A percentile compares a stretch with the other conserved stretches of the same genome.
Evolutionary conservation across 495 filamentous ascomycete genomes (phyloP).

Genomic region (Penicillium soppii): DNA sequence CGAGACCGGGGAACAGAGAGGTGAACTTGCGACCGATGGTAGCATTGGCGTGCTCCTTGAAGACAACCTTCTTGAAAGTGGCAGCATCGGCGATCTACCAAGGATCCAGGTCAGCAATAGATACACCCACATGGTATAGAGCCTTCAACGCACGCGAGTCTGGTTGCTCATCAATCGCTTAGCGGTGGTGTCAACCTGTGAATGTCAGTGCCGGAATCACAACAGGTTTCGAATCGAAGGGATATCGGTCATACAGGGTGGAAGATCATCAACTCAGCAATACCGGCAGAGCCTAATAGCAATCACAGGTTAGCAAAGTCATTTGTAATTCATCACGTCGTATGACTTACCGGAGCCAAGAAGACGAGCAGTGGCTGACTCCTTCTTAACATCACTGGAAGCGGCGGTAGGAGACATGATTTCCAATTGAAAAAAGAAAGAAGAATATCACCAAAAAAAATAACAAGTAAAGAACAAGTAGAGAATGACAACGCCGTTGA

Average conservation of each 20-base stretch:
- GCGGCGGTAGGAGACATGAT: constrained; percentile 56
- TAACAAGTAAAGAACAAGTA: constrained; percentile 9
- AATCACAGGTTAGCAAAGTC: constrained; percentile 19
- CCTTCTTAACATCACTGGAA: constrained; percentile 73
- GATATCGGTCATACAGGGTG: constrained; percentile 67
- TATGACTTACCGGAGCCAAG: constrained; percentile 77
- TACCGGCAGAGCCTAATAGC: constrained; percentile 79
- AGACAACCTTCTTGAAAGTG: constrained; percentile 84
- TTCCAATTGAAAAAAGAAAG: constrained; percentile 16
- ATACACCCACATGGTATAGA: background rate
- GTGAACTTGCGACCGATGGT: constrained; percentile 75
- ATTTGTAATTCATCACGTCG: background rate
- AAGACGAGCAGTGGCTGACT: constrained; percentile 83
- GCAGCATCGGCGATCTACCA: constrained; percentile 56
- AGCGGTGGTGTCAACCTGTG: constrained; percentile 91
- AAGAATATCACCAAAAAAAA: too few relatives aligned
- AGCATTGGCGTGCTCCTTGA: constrained; percentile 82
- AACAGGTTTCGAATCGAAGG: background rate
- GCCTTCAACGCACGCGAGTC: constrained; percentile 54
- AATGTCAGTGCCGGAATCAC: constrained; percentile 18
- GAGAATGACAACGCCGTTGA: constrained; percentile 16
- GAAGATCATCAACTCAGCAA: constrained; percentile 95
- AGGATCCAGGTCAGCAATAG: constrained; percentile 5
- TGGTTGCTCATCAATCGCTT: constrained; percentile 99
- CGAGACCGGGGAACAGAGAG: constrained; percentile 93